Percentiles rank a stretch among this genome's conserved stretches.
These are phyloP conservation scores for Suhomyces anneliseae DNA, from an alignment of 1,139 yeast species.

Conservation along the genomic window DNA sequence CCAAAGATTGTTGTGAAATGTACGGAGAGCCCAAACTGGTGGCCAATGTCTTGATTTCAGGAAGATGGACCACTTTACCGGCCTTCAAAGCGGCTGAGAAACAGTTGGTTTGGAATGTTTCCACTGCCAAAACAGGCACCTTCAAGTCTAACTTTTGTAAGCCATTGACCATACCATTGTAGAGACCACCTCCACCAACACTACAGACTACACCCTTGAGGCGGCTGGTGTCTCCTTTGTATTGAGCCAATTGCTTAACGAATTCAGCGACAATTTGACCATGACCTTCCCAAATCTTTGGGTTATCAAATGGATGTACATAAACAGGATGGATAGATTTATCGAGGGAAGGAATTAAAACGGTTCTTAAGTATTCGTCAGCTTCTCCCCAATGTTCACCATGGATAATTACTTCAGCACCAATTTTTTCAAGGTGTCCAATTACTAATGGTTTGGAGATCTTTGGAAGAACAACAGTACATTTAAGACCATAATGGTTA, in stretches of 20 bases:
- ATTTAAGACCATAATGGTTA: constrained; percentile 24
- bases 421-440: constrained; percentile 24
- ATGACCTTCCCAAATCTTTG: constrained; percentile 43
- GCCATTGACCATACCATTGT: constrained; percentile 40
- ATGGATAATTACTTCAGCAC: constrained; percentile 31
- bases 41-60: constrained; percentile 35
- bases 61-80: constrained; percentile 28
- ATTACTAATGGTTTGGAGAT: constrained; percentile 28
- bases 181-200: constrained; percentile 47
- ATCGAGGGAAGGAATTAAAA: constrained; percentile 19
- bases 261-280: constrained; percentile 36
- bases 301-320: constrained; percentile 45
- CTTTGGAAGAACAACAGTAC: constrained; percentile 43
- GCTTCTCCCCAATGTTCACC: constrained; percentile 43
- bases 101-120: constrained; percentile 42
- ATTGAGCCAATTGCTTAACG: constrained; percentile 18
- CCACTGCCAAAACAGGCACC: constrained; percentile 34
- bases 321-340: constrained; percentile 27
- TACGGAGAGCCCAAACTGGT: constrained; percentile 44
- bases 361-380: constrained; percentile 27
- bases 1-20: constrained; percentile 29
- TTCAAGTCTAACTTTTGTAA: constrained; percentile 20
- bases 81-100: constrained; percentile 32
- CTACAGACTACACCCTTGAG: constrained; percentile 41
- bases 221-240: constrained; percentile 17